phyloP scores from a whole-genome alignment of 2,329 filamentous ascomycete species.

The Colletotrichum siamense region DNA sequence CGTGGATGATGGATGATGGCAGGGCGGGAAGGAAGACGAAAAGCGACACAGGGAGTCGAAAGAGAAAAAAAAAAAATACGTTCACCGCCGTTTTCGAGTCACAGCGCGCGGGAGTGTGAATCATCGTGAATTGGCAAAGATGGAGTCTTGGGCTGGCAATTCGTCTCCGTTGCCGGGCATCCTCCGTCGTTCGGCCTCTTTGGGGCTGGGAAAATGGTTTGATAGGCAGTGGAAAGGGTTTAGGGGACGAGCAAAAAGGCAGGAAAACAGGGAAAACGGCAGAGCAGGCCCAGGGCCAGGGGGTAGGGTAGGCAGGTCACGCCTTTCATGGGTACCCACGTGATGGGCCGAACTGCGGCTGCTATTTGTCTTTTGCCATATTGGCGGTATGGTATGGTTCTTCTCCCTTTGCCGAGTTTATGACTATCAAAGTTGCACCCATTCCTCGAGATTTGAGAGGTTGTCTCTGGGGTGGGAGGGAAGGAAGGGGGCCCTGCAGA shows the following conservation, averaged over 20 bases:
- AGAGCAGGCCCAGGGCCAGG: neutral
- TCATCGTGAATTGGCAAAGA: conserved; percentile 14
- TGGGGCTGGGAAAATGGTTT: neutral
- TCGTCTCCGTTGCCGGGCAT: neutral
- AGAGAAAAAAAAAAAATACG: neutral
- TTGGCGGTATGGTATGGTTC: neutral
- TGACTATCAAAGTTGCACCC: neutral
- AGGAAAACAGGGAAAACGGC: neutral
- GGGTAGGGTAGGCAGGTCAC: neutral
- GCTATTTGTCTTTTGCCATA: conserved; percentile 1
- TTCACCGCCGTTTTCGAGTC: conserved; percentile 22
- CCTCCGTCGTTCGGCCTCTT: neutral
- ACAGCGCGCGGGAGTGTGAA: conserved; percentile 10
- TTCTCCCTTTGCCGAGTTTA: neutral
- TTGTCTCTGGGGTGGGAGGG: neutral
- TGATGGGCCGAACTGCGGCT: conserved; percentile 11
- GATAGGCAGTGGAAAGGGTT: neutral
- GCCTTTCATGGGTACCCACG: conserved; percentile 7
- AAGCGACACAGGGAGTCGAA: neutral
- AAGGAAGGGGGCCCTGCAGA: neutral
- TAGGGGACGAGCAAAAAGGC: neutral
- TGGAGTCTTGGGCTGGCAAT: neutral
- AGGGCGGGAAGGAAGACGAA: neutral
- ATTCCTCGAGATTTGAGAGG: neutral
- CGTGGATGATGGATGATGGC: neutral